phyloP scores from a whole-genome alignment of 768 basidiomycete genomes.

The Serpula lacrymans region DNA sequence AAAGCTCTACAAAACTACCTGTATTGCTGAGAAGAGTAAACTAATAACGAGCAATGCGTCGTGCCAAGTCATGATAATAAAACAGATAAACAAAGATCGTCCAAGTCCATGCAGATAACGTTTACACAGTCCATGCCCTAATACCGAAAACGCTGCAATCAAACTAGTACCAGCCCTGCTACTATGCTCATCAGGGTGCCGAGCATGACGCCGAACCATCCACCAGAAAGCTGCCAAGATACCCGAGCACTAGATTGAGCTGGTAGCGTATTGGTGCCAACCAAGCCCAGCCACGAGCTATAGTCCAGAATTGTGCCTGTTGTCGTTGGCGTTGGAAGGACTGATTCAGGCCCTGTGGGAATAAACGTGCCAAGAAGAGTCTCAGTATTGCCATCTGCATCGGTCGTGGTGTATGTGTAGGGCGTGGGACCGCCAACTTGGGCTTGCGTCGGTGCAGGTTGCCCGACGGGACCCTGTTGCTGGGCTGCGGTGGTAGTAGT shows the following conservation, averaged over 20 bases:
- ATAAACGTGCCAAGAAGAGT: conserved; percentile 24
- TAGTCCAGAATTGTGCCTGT: conserved; percentile 26
- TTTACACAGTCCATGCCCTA: conserved; percentile 2
- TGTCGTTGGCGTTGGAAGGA: conserved; percentile 21
- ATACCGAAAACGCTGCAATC: conserved; percentile 1
- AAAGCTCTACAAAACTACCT: too few species aligned
- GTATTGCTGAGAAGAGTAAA: too few species aligned
- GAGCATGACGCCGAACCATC: conserved; percentile 25
- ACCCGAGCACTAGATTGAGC: conserved; percentile 22
- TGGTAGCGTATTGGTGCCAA: conserved; percentile 28
- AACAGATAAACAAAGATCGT: too few species aligned
- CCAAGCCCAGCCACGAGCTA: conserved; percentile 24
- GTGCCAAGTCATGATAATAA: too few species aligned
- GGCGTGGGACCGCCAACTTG: conserved; percentile 46
- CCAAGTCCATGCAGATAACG: conserved; percentile 8
- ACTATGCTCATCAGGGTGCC: conserved; percentile 20
- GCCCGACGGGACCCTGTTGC: conserved; percentile 55
- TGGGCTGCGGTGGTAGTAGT: conserved; percentile 11
- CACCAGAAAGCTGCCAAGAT: conserved; percentile 15
- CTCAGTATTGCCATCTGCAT: conserved; percentile 26
- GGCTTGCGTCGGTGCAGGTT: conserved; percentile 38
- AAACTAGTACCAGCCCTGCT: conserved; percentile 27
- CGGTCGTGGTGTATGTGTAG: conserved; percentile 46
- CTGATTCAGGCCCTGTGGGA: conserved; percentile 26
- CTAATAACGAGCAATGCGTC: too few species aligned